phyloP scores from a whole-genome alignment of 306 rosid genomes.

The Gillenia trifoliata region DNA sequence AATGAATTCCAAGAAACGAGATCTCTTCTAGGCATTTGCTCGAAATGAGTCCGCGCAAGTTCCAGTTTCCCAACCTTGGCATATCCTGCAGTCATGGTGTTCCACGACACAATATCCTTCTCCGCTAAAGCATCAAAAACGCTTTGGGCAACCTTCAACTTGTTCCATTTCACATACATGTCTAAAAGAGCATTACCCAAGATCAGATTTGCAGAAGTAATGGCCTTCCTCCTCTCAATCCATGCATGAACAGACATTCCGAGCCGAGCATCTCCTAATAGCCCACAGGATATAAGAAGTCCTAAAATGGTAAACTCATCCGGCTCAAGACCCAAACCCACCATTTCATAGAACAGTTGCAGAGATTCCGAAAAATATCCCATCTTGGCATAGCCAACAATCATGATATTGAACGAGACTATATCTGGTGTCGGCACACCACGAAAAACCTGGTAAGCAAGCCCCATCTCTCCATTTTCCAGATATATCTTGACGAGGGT shows the following conservation, averaged over 20 bases:
- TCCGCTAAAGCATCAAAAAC: conserved; percentile 24
- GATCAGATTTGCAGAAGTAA: conserved; percentile 39
- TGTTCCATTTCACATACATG: conserved; percentile 47
- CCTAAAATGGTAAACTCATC: conserved; percentile 49
- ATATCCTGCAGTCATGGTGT: conserved; percentile 45
- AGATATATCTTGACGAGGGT: conserved; percentile 30
- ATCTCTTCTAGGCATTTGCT: conserved; percentile 46
- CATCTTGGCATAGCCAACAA: conserved; percentile 39
- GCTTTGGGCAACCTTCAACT: conserved; percentile 30
- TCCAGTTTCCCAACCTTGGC: conserved; percentile 44
- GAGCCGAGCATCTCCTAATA: conserved; percentile 26
- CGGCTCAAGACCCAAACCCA: conserved; percentile 26
- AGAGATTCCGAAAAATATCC: conserved; percentile 34
- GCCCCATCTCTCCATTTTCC: conserved; percentile 29
- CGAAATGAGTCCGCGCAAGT: conserved; percentile 33
- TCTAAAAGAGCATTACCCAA: conserved; percentile 54
- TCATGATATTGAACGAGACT: conserved; percentile 45
- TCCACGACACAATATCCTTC: conserved; percentile 54
- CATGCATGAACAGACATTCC: conserved; percentile 60
- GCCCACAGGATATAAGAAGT: conserved; percentile 45
- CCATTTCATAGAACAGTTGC: conserved; percentile 37
- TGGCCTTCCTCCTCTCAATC: conserved; percentile 39
- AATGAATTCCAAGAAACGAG: conserved; percentile 60
- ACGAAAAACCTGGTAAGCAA: conserved; percentile 35
- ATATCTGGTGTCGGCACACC: conserved; percentile 25